Base-by-base conservation (phyloP, 1,284 basidiomycete genomes). In the Rhodotorula sp. region DNA sequence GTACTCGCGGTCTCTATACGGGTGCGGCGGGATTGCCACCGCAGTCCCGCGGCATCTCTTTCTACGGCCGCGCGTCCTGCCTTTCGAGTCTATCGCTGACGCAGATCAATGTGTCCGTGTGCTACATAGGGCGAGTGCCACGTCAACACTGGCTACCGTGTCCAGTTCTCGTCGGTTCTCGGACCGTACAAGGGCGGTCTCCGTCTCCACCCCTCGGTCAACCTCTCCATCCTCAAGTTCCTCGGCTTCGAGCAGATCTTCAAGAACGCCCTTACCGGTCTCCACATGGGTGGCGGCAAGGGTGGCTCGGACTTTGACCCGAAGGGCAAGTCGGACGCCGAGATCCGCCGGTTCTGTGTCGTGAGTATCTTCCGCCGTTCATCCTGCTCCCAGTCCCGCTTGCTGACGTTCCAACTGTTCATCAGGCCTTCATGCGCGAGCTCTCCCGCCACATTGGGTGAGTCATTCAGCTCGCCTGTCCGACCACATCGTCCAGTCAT, bases 171-270 rank as follows among this genome's bases (percentile, higher is more conserved):
- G 85, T 90, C 89, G 56, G 89, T 89, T 26, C 85, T 92, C 64
- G 90, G 90, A 69, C 90, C 90, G 55, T 92, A 91, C 87, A 91
- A 91, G 82, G 90, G 90, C 77, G 89, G 89, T 81, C 86, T 91
- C 76, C 87, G 90, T 77, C 85, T 92, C 70, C 90, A 91, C 84
- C 89, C 89, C 73, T 87, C 88, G 67, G 90, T 92, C 82, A 91
- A 91, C 84, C 86, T 92, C 56, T 90, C 88, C 76, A 90, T 92
- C 82, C 86, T 92, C 82, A 91, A 91, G 82, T 92, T 92, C 87
- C 86, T 91, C 76, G 90, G 89, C 66, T 90, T 91, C 80, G 90
- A 92, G 83, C 87, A 87, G 81, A 89, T 87, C 77, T 91, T 91
- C 86, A 91, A 91, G 83, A 92, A 92, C 81, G 90, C 90, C 52